Conservation (phyloP, 768 basidiomycete species). For the Lactarius quietus region DNA sequence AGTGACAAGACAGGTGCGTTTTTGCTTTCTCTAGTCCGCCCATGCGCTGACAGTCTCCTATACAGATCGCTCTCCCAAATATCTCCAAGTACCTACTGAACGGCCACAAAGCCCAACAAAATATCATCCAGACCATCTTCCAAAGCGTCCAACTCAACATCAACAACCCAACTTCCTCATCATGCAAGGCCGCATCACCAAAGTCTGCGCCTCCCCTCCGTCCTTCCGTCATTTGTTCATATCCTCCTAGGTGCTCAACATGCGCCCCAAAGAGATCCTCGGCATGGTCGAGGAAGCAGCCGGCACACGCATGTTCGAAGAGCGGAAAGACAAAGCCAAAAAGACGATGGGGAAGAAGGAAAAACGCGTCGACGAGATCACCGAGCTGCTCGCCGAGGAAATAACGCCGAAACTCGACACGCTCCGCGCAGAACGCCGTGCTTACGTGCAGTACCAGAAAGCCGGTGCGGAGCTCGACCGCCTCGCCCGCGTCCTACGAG, state of each 20-base stretch:
- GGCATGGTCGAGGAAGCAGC: slow-evolving; percentile 99
- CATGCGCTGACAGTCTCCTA: neutral
- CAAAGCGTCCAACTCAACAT: slow-evolving; percentile 98
- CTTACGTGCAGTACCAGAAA: slow-evolving; percentile 89
- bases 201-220: slow-evolving; percentile 46
- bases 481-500: slow-evolving; percentile 74
- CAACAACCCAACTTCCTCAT: slow-evolving; percentile 99
- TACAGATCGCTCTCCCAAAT: slow-evolving; percentile 87
- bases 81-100: slow-evolving; percentile 94
- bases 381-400: slow-evolving; percentile 75
- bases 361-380: slow-evolving; percentile 89
- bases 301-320: slow-evolving; percentile 99
- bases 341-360: slow-evolving; percentile 98
- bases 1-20: slow-evolving; percentile 85
- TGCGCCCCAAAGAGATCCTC: slow-evolving; percentile 96
- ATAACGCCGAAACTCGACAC: slow-evolving; percentile 93
- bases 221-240: neutral
- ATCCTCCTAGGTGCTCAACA: slow-evolving; percentile 72
- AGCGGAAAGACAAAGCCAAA: slow-evolving; percentile 93
- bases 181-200: slow-evolving; percentile 99
- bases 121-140: slow-evolving; percentile 83
- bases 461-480: slow-evolving; percentile 82
- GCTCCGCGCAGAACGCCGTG: slow-evolving; percentile 83
- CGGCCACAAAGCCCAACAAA: slow-evolving; percentile 89
- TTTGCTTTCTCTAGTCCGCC: neutral